Evolutionary conservation across 2,329 filamentous ascomycete genomes (phyloP).

Genomic region (Tympanopsis confertula): DNA sequence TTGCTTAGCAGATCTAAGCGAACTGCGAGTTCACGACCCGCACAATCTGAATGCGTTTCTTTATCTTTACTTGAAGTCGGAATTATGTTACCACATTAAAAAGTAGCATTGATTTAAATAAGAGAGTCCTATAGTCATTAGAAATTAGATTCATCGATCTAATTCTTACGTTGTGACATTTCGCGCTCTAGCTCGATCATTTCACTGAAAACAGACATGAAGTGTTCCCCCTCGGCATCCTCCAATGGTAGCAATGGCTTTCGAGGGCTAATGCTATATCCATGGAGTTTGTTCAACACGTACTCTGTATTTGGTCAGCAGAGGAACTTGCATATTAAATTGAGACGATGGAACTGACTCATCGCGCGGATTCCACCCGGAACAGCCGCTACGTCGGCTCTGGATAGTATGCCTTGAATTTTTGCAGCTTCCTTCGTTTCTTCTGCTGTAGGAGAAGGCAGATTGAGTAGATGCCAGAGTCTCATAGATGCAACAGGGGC

Average conservation of each 20-base stretch:
- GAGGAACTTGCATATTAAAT: neutral
- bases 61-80: no score
- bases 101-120: no score
- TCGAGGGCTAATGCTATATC: conserved; percentile 8
- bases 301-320: conserved; percentile 8
- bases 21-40: no score
- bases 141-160: no score
- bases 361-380: conserved; percentile 11
- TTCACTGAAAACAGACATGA: conserved; percentile 7
- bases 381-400: conserved; percentile 10
- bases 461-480: conserved; percentile 10
- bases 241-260: conserved; percentile 8
- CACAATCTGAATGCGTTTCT: no score
- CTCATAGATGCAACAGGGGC: conserved; percentile 10
- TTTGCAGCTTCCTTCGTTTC: conserved; percentile 6
- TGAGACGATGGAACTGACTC: conserved; percentile 7
- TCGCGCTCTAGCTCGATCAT: conserved; percentile 8
- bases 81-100: no score
- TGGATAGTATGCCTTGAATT: conserved; percentile 9
- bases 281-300: conserved; percentile 9
- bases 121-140: no score
- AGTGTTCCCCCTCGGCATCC: conserved; percentile 6
- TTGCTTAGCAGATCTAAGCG: no score
- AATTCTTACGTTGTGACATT: no score
- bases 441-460: conserved; percentile 2